Percentiles rank a stretch among this genome's conserved stretches.
These are phyloP conservation scores for Umbilicaria muhlenbergii DNA, from an alignment of 495 filamentous ascomycete genomes.

Conservation along the genomic window DNA sequence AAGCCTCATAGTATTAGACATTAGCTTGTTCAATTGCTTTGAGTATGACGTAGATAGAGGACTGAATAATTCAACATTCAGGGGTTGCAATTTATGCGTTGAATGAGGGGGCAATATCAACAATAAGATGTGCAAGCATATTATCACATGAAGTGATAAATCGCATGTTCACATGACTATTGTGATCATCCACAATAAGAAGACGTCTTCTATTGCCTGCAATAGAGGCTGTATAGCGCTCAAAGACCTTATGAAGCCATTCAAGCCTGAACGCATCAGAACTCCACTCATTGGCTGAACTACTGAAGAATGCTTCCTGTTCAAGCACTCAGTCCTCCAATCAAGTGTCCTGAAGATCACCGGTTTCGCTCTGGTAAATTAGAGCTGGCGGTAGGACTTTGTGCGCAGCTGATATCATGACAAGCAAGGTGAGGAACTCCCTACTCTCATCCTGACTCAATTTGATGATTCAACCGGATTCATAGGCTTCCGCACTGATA, in stretches of 20 bases:
- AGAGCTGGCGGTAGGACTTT: not conserved
- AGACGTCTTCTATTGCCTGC: not conserved
- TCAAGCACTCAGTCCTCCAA: not conserved
- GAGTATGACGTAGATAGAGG: no score
- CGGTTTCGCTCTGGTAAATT: not conserved
- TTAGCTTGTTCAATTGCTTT: no score
- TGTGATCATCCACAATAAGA: not conserved
- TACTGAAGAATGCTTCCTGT: not conserved
- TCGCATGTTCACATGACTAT: not conserved
- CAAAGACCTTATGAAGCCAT: not conserved
- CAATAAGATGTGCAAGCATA: not conserved
- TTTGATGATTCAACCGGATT: no score
- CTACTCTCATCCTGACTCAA: not conserved
- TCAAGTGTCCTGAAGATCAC: not conserved
- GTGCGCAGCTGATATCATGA: not conserved
- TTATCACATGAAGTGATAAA: not conserved
- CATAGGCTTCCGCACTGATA: no score
- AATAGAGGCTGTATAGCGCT: not conserved
- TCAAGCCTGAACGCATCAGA: not conserved
- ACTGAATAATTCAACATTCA: no score
- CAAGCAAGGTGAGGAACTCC: not conserved
- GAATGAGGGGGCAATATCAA: not conserved
- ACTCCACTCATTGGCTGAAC: not conserved
- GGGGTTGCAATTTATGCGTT: not conserved
- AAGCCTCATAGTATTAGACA: no score